phyloP scores from a whole-genome alignment of 768 basidiomycete species.

The Lactarius pseudohatsudake region DNA sequence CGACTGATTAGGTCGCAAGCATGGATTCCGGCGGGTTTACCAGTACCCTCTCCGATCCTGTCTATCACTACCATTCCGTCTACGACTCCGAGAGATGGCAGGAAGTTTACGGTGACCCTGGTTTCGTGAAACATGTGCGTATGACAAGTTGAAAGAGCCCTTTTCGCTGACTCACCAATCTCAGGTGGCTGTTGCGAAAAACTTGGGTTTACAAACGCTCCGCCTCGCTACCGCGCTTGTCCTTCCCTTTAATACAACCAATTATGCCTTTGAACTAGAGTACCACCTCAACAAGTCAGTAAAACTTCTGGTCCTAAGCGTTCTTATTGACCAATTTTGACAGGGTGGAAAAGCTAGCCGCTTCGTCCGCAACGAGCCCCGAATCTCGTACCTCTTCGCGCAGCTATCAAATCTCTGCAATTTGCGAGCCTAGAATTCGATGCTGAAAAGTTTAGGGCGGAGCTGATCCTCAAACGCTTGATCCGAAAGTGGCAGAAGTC shows the following conservation, averaged over 20 bases:
- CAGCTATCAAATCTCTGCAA: conserved; percentile 26
- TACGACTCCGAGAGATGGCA: conserved; percentile 62
- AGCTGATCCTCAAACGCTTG: conserved; percentile 15
- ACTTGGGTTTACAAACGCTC: conserved; percentile 55
- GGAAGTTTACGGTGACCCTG: conserved; percentile 62
- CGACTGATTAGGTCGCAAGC: conserved; percentile 37
- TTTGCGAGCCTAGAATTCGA: conserved; percentile 28
- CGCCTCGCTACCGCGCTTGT: conserved; percentile 54
- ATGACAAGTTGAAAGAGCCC: not conserved
- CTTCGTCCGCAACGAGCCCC: not conserved
- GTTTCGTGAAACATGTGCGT: conserved; percentile 57
- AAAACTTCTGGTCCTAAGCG: conserved; percentile 9
- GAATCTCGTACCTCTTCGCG: conserved; percentile 27
- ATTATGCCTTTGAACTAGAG: conserved; percentile 57
- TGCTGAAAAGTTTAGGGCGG: conserved; percentile 23
- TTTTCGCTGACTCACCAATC: not conserved
- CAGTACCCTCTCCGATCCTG: conserved; percentile 43
- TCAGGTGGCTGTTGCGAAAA: conserved; percentile 58
- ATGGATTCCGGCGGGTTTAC: conserved; percentile 39
- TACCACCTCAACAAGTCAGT: conserved; percentile 53
- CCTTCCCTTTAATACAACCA: conserved; percentile 67
- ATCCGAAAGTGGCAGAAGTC: conserved; percentile 16
- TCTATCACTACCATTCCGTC: conserved; percentile 62
- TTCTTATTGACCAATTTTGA: not conserved
- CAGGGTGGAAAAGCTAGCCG: conserved; percentile 49